Percentiles rank a stretch among this genome's conserved stretches.
Conservation (phyloP, 208 protist genomes). For the Naegleria gruberi region DNA sequence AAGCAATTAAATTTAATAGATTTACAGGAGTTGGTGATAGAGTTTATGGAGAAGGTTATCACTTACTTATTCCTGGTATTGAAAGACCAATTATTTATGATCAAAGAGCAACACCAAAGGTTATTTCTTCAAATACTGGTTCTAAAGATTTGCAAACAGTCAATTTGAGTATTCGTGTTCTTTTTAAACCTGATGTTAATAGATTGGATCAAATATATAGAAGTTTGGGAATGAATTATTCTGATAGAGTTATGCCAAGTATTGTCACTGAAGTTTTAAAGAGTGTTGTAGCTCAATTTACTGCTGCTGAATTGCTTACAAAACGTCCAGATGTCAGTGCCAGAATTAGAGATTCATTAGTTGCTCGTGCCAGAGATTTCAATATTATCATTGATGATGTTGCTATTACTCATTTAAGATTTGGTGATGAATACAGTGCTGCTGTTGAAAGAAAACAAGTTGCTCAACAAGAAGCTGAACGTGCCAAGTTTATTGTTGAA, state of each 20-base stretch:
- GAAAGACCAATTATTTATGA: constrained; percentile 94
- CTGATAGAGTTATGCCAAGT: constrained; percentile 93
- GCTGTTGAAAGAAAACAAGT: constrained; percentile 92
- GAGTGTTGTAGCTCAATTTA: constrained; percentile 67
- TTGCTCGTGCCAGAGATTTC: constrained; percentile 87
- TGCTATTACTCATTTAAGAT: constrained; percentile 91
- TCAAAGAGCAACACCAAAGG: constrained; percentile 77
- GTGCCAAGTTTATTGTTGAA: constrained; percentile 84
- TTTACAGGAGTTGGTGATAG: constrained; percentile 3
- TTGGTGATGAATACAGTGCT: constrained; percentile 84
- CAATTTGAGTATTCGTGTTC: constrained; percentile 94
- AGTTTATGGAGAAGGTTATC: constrained; percentile 75
- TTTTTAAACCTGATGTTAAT: constrained; percentile 83
- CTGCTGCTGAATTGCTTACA: constrained; percentile 90
- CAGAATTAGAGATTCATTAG: constrained; percentile 79
- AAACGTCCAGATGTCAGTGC: constrained; percentile 83
- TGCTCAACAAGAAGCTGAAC: constrained; percentile 89
- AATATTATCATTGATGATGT: constrained; percentile 95
- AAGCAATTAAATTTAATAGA: constrained; percentile 12
- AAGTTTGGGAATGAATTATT: constrained; percentile 89
- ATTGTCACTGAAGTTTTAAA: constrained; percentile 98
- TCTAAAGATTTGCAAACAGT: constrained; percentile 93
- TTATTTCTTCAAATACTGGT: constrained; percentile 70
- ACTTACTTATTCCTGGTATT: constrained; percentile 89
- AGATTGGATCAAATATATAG: constrained; percentile 86